These are phyloP conservation scores for Colletotrichum kahawae DNA, from an alignment of 2,329 filamentous ascomycete genomes.

Conservation along the genomic window DNA sequence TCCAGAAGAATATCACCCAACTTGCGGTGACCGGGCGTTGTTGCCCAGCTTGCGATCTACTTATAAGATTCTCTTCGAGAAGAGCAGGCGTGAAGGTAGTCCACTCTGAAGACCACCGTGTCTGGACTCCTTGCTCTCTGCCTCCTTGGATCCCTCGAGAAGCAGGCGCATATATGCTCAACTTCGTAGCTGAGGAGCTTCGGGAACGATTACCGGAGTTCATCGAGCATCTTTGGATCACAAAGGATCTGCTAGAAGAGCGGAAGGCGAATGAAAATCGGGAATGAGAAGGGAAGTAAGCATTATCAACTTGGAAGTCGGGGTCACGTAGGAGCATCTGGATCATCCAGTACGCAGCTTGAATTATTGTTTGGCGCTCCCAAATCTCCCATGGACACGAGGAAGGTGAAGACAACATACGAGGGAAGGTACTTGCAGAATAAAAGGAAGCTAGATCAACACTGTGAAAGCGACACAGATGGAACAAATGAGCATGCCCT, in stretches of 20 bases:
- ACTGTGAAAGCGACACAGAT: background rate
- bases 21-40: background rate
- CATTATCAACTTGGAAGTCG: too few species aligned
- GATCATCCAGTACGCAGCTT: background rate
- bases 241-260: background rate
- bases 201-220: background rate
- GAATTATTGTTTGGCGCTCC: background rate
- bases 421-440: background rate
- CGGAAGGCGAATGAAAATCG: background rate
- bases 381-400: accelerated
- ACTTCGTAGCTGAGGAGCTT: background rate
- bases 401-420: background rate
- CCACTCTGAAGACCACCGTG: background rate
- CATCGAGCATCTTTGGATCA: background rate
- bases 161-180: background rate
- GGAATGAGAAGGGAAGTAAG: too few species aligned
- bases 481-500: background rate
- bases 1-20: background rate
- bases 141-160: background rate
- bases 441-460: background rate
- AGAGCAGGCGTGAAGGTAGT: background rate
- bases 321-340: too few species aligned
- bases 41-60: background rate
- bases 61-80: background rate
- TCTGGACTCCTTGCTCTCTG: background rate